Percentiles rank a stretch among this genome's conserved stretches.
These are phyloP conservation scores for Leccinum pachyderme DNA, from an alignment of 1,284 basidiomycete genomes.

Conservation along the genomic window DNA sequence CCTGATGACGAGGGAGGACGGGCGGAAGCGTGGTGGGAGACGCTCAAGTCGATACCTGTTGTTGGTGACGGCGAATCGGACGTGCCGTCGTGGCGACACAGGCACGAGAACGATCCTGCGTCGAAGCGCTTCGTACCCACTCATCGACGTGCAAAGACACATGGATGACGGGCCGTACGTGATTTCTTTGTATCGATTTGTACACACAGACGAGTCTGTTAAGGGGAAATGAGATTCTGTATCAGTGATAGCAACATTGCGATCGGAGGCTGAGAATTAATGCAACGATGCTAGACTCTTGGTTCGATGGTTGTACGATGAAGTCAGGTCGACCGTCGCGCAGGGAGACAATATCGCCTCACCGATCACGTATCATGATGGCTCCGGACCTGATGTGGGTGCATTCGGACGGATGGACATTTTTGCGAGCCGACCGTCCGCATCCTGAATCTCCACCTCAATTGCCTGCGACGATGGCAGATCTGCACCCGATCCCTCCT, in stretches of 20 bases:
- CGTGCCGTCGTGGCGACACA: slow-evolving; percentile 18
- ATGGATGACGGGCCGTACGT: neutral
- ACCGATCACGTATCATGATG: neutral
- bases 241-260: neutral
- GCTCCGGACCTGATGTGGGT: neutral
- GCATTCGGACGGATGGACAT: slow-evolving; percentile 44
- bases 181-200: slow-evolving; percentile 10
- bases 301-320: neutral
- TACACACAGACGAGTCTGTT: neutral
- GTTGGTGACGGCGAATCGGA: too few relatives aligned
- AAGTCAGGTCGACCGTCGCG: neutral
- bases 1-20: slow-evolving; percentile 8
- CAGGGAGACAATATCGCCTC: neutral
- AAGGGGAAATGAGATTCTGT: too few relatives aligned
- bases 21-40: slow-evolving; percentile 13
- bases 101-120: slow-evolving; percentile 20
- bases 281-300: neutral
- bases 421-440: slow-evolving; percentile 60
- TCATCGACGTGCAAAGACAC: slow-evolving; percentile 13
- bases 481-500: slow-evolving; percentile 22
- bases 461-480: slow-evolving; percentile 15
- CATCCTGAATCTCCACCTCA: slow-evolving; percentile 62
- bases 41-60: neutral
- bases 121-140: slow-evolving; percentile 9
- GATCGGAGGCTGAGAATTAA: neutral